Evolutionary conservation across 495 filamentous ascomycete species (phyloP).

Genomic region (Elasticomyces elasticus): DNA sequence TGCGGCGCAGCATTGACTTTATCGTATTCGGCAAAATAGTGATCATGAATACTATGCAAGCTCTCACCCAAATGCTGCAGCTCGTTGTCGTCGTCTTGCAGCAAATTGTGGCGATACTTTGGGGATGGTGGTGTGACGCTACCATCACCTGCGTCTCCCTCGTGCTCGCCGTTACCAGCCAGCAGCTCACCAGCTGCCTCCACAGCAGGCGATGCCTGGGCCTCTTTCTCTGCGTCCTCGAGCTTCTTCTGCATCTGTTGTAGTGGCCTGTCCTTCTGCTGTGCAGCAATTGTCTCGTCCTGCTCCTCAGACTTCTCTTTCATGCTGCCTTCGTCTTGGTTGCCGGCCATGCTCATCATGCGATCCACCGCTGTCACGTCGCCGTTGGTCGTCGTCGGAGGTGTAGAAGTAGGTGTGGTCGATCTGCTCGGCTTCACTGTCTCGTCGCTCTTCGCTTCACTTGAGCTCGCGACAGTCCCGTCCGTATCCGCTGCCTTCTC

Average conservation of each 20-base stretch:
- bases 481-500: constrained; percentile 3
- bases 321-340: constrained; percentile 58
- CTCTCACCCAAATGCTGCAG: constrained; percentile 62
- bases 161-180: constrained; percentile 29
- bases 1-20: constrained; percentile 37
- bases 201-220: constrained; percentile 24
- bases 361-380: constrained; percentile 58
- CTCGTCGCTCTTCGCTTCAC: background rate
- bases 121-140: constrained; percentile 24
- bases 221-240: constrained; percentile 59
- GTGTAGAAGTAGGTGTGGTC: constrained; percentile 10
- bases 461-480: background rate
- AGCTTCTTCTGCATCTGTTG: constrained; percentile 79
- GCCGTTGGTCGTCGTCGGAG: constrained; percentile 23
- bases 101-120: constrained; percentile 60
- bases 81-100: constrained; percentile 77
- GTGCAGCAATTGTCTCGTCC: constrained; percentile 72
- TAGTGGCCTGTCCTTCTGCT: constrained; percentile 78
- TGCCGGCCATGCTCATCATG: constrained; percentile 64
- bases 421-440: background rate
- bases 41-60: constrained; percentile 60
- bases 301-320: constrained; percentile 72
- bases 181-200: constrained; percentile 38
- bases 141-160: background rate
- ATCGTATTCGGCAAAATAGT: constrained; percentile 78